Conservation (phyloP, 2,329 filamentous ascomycete genomes). For the Fusarium gaditjirri region DNA sequence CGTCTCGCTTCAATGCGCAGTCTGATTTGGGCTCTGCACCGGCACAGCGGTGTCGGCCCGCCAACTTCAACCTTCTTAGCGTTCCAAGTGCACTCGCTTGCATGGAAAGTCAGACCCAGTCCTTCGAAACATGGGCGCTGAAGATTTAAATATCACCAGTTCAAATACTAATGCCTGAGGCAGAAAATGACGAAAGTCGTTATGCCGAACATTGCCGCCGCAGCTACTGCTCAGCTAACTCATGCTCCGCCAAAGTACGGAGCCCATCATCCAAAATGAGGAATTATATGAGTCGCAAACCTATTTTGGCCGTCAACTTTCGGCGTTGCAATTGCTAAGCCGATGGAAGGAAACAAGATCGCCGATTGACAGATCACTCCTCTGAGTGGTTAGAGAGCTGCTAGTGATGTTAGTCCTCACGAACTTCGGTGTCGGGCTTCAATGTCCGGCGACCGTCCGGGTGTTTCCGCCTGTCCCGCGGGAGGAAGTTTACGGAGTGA, state of each 20-base stretch:
- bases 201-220: slow-evolving; percentile 33
- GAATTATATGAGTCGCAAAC: neutral
- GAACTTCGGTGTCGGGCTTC: slow-evolving; percentile 24
- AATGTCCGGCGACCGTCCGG: slow-evolving; percentile 14
- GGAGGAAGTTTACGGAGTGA: neutral
- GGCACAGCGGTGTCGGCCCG: slow-evolving; percentile 7
- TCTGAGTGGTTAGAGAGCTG: neutral
- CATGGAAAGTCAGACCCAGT: neutral
- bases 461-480: slow-evolving; percentile 10
- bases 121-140: neutral
- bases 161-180: neutral
- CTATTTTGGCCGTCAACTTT: neutral
- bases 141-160: slow-evolving; percentile 6
- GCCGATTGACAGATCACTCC: neutral
- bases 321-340: neutral
- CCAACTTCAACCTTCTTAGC: neutral
- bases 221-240: neutral
- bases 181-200: neutral
- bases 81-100: neutral
- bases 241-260: slow-evolving; percentile 10
- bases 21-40: neutral
- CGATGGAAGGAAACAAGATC: neutral
- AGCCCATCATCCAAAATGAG: neutral
- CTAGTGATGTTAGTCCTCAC: slow-evolving; percentile 1
- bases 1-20: neutral